phyloP scores from a whole-genome alignment of 1,284 basidiomycete genomes.

The Ustilago curta region DNA sequence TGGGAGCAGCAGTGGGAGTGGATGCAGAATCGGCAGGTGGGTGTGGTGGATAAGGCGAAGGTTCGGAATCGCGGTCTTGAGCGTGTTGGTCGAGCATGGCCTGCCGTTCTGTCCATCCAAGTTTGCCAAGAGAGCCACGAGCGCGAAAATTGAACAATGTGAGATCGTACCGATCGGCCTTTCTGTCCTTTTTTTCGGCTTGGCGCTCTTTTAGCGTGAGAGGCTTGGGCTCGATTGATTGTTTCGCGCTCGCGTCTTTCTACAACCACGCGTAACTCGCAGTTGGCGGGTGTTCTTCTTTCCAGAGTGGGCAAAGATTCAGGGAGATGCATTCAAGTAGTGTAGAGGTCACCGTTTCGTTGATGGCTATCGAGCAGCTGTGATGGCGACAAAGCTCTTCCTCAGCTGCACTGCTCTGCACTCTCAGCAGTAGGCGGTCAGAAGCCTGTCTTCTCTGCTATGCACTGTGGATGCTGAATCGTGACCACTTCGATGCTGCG shows the following conservation, averaged over 20 bases:
- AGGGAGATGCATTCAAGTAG: background rate
- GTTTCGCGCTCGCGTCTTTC: slow-evolving; percentile 7
- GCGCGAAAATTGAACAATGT: slow-evolving; percentile 12
- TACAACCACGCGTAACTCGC: background rate
- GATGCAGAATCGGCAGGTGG: slow-evolving; percentile 12
- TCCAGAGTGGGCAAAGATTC: too few species aligned
- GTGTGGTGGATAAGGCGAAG: slow-evolving; percentile 30
- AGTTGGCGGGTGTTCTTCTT: too few species aligned
- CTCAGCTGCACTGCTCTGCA: background rate
- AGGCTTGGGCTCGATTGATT: slow-evolving; percentile 3
- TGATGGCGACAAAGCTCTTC: background rate
- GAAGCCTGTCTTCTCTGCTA: background rate
- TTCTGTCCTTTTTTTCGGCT: background rate
- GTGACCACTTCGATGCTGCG: background rate
- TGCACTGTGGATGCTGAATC: background rate
- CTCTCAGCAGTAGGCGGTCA: background rate
- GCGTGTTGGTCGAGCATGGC: slow-evolving; percentile 29
- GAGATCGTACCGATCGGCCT: slow-evolving; percentile 21
- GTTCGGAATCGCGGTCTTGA: slow-evolving; percentile 24
- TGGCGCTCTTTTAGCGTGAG: background rate
- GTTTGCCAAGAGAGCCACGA: slow-evolving; percentile 15
- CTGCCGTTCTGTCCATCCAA: background rate
- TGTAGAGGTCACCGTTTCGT: background rate
- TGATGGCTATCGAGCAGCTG: background rate
- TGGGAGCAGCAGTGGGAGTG: slow-evolving; percentile 8